Percentiles rank a stretch among this genome's conserved stretches.
Conservation (phyloP, 371 early-diverging fungal species). For the Mortierella sp. region DNA sequence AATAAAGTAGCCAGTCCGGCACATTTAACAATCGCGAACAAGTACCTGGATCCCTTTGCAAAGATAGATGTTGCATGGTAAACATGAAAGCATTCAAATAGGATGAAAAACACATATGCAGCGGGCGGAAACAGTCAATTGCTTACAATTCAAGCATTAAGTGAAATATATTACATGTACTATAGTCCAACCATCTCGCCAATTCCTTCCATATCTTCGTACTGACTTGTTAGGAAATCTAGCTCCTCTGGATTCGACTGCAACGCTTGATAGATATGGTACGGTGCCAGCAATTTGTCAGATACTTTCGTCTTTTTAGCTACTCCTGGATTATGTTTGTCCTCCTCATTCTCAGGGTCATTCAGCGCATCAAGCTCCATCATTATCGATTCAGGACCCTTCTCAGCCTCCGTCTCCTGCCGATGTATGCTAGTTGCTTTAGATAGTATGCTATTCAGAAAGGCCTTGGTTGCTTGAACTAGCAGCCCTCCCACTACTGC, state of each 20-base stretch:
- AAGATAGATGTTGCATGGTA: too few relatives aligned
- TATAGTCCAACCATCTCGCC: constrained; percentile 47
- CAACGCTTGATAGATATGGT: constrained; percentile 64
- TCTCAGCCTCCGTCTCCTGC: constrained; percentile 35
- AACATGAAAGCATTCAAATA: too few relatives aligned
- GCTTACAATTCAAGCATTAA: too few relatives aligned
- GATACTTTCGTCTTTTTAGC: constrained; percentile 18
- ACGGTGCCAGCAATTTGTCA: constrained; percentile 63
- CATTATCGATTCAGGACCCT: constrained; percentile 51
- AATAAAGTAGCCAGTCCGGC: too few relatives aligned
- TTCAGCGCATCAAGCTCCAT: constrained; percentile 50
- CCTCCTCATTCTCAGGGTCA: constrained; percentile 13
- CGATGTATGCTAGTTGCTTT: constrained; percentile 44
- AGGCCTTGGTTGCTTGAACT: constrained; percentile 61
- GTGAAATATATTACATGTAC: too few relatives aligned
- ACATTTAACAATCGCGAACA: too few relatives aligned
- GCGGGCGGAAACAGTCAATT: too few relatives aligned
- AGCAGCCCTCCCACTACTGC: constrained; percentile 60
- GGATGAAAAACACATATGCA: too few relatives aligned
- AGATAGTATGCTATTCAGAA: constrained; percentile 50
- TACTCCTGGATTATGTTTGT: background rate
- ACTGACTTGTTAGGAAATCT: constrained; percentile 67
- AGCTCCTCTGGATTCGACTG: constrained; percentile 59
- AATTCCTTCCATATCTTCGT: constrained; percentile 56
- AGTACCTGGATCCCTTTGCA: too few relatives aligned